Conservation (phyloP, 2,329 filamentous ascomycete species). For the Penicillium fuscoglaucum region DNA sequence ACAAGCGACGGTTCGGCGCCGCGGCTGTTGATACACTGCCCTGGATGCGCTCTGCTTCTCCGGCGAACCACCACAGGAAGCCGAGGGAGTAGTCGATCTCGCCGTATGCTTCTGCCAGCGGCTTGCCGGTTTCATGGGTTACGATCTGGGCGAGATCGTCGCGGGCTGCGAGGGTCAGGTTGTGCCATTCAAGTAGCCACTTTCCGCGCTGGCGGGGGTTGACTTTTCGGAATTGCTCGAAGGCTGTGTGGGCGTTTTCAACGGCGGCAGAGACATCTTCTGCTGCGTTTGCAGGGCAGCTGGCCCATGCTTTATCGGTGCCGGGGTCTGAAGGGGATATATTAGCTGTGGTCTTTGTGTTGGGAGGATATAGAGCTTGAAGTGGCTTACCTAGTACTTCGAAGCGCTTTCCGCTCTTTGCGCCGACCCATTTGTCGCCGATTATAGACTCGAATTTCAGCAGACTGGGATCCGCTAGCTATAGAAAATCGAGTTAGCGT, state of each 20-base stretch:
- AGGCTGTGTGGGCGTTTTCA: constrained; percentile 60
- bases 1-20: constrained; percentile 62
- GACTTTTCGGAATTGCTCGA: constrained; percentile 59
- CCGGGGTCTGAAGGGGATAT: constrained; percentile 48
- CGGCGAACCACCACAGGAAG: constrained; percentile 61
- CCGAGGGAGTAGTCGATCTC: constrained; percentile 58
- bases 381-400: constrained; percentile 46
- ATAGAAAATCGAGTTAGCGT: constrained; percentile 27
- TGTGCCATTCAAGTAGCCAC: constrained; percentile 65
- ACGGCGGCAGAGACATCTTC: constrained; percentile 65
- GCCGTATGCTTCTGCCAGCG: constrained; percentile 54
- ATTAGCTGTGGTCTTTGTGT: constrained; percentile 2
- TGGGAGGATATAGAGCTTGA: not conserved
- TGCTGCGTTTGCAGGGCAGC: constrained; percentile 51
- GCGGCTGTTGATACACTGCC: constrained; percentile 62
- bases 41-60: constrained; percentile 62
- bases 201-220: constrained; percentile 63
- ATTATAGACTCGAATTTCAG: constrained; percentile 54
- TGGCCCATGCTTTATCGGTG: constrained; percentile 52
- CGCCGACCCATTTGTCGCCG: constrained; percentile 49
- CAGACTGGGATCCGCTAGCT: constrained; percentile 52
- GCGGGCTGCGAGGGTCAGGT: constrained; percentile 61
- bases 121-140: constrained; percentile 63
- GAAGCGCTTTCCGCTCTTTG: constrained; percentile 52
- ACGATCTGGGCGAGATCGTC: constrained; percentile 65